These are phyloP conservation scores for Chlamydomonas asymmetrica DNA, from an alignment of 139 green algal genomes.

Conservation along the genomic window DNA sequence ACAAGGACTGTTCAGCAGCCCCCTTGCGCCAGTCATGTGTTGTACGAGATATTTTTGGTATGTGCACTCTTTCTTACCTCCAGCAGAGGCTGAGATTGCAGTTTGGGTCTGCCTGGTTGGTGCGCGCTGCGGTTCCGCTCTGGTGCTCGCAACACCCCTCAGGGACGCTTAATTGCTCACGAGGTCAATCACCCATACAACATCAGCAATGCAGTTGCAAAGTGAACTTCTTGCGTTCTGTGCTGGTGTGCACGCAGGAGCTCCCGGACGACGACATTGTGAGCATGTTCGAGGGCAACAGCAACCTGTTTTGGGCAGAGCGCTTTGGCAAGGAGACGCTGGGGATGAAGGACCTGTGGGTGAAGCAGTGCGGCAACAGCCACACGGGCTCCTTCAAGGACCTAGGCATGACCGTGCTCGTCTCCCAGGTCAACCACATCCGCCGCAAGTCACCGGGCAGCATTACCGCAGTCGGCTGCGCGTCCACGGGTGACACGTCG, in stretches of 20 bases:
- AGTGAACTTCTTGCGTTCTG: no score
- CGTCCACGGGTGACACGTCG: slow-evolving; percentile 97
- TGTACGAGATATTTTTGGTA: no score
- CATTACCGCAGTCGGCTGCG: slow-evolving; percentile 95
- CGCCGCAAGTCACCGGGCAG: slow-evolving; percentile 82
- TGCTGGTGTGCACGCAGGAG: slow-evolving; percentile 56
- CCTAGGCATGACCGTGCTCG: slow-evolving; percentile 98
- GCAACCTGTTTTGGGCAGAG: slow-evolving; percentile 99
- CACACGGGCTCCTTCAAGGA: slow-evolving; percentile 99
- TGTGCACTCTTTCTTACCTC: no score
- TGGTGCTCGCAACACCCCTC: no score
- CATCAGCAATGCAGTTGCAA: no score
- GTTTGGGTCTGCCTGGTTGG: no score
- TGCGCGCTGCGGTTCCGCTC: no score
- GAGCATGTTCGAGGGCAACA: slow-evolving; percentile 99
- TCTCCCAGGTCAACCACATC: slow-evolving; percentile 86
- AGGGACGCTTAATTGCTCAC: no score
- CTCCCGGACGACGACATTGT: slow-evolving; percentile 95
- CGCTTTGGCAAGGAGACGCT: slow-evolving; percentile 91
- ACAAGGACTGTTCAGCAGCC: not conserved
- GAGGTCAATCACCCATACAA: no score
- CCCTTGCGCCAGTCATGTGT: no score
- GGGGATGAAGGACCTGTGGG: slow-evolving; percentile 97
- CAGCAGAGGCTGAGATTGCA: no score
- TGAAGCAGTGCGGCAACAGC: slow-evolving; percentile 99